Evolutionary conservation across 2,329 filamentous ascomycete genomes (phyloP).

Genomic region (Monascus ruber): DNA sequence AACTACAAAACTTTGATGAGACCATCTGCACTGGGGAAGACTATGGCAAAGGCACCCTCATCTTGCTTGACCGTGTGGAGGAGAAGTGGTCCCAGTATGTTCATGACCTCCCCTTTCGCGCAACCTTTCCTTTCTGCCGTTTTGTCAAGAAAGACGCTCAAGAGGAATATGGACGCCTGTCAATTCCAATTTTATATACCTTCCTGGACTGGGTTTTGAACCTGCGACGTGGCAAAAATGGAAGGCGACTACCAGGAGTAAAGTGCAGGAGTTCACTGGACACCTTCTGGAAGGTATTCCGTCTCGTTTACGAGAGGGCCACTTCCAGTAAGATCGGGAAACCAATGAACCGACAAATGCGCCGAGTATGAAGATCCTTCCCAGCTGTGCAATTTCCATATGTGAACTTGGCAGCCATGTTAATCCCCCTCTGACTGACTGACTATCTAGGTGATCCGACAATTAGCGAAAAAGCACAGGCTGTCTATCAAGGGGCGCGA

Average conservation of each 20-base stretch:
- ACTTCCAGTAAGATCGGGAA: slow-evolving; percentile 7
- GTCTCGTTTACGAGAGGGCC: slow-evolving; percentile 3
- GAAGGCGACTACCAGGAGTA: slow-evolving; percentile 5
- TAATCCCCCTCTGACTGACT: slow-evolving; percentile 1
- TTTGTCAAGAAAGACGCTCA: slow-evolving; percentile 8
- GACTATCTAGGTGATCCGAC: slow-evolving; percentile 9
- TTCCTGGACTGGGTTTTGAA: slow-evolving; percentile 11
- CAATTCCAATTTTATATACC: slow-evolving; percentile 8
- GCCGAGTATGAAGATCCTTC: slow-evolving; percentile 5
- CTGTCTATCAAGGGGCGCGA: slow-evolving; percentile 5
- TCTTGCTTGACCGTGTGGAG: background rate
- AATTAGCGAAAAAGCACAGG: slow-evolving; percentile 10
- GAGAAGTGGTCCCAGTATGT: background rate
- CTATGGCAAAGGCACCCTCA: background rate
- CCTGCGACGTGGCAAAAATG: slow-evolving; percentile 9
- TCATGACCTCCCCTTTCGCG: too few relatives aligned
- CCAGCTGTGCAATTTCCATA: too few relatives aligned
- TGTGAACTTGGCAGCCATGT: background rate
- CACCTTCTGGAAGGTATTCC: slow-evolving; percentile 4
- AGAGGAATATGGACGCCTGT: slow-evolving; percentile 6
- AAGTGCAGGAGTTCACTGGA: slow-evolving; percentile 2
- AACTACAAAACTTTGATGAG: background rate
- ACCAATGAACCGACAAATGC: slow-evolving; percentile 6
- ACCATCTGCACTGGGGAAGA: background rate
- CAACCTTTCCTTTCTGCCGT: slow-evolving; percentile 1